A percentile compares a stretch with the other conserved stretches of the same genome.
Evolutionary conservation across 305 asterid genomes (phyloP).

Genomic region (Ruellia speciosa): DNA sequence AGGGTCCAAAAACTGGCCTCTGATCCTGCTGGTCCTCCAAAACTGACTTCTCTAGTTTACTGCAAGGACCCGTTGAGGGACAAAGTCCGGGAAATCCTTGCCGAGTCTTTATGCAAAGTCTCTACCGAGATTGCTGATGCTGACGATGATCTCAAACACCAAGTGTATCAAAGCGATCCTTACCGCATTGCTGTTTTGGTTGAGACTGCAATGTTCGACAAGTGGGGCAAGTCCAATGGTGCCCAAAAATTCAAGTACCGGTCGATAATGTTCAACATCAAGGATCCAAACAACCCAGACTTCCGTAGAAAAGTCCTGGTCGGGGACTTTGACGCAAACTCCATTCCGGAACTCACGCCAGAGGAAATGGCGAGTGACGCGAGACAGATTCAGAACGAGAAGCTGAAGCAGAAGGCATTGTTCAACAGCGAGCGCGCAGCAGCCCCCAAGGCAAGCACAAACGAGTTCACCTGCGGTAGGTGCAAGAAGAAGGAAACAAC

Average conservation of each 20-base stretch:
- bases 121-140: slow-evolving; percentile 34
- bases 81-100: slow-evolving; percentile 64
- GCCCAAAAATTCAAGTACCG: slow-evolving; percentile 73
- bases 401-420: slow-evolving; percentile 68
- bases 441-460: slow-evolving; percentile 64
- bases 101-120: slow-evolving; percentile 73
- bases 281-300: slow-evolving; percentile 76
- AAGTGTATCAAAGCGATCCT: slow-evolving; percentile 53
- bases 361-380: slow-evolving; percentile 91
- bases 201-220: slow-evolving; percentile 73
- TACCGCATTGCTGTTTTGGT: slow-evolving; percentile 68
- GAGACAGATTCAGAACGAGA: slow-evolving; percentile 57
- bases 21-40: slow-evolving; percentile 39
- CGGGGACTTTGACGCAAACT: slow-evolving; percentile 45
- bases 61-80: slow-evolving; percentile 79
- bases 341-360: slow-evolving; percentile 44
- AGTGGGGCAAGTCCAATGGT: slow-evolving; percentile 75
- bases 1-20: slow-evolving; percentile 28
- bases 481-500: slow-evolving; percentile 63
- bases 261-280: slow-evolving; percentile 74
- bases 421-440: slow-evolving; percentile 66
- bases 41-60: slow-evolving; percentile 50
- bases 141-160: slow-evolving; percentile 30
- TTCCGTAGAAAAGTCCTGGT: slow-evolving; percentile 67
- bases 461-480: slow-evolving; percentile 59